Base-by-base conservation (phyloP, 441 rosid species). In the Gossypium lobatum region DNA sequence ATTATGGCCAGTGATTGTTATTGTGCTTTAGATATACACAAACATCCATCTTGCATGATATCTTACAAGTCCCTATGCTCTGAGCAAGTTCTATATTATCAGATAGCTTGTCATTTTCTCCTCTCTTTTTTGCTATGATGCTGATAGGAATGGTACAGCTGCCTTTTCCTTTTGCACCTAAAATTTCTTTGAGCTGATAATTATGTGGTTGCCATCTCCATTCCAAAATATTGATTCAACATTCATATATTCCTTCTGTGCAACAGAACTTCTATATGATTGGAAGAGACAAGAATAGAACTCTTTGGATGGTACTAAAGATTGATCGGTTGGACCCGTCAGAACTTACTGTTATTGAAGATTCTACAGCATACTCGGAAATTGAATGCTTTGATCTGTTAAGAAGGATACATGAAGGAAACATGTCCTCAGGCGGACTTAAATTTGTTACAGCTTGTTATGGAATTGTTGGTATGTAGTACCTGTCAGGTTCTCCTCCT, bases 221-320 rank as follows among this genome's bases (percentile, higher is more conserved):
- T 61, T 46, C 17, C 9, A 11, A 9, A 50, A 26, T 20, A 65
- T 55, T 74, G 28, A 74, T 65, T 16, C 46, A 57, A 55, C 21
- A 16, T 50, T 75, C 0, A 3, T 37, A 42, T 26, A 25, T 55
- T 62, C 72, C 25, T 48, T 25, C 7, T 70, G 28, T 80, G 78
- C 37, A 31, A 75, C 88, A 91, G 96, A 86, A 85, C 77, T 91
- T 88, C 70, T 91, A 91, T 67, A 83, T 91, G 89, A 80, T 86
- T 20, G 93, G 96, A 64, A 91, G 88, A 76, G 88, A 91, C 76
- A 87, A 91, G 75, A 83, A 74, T 69, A 75, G 84, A 81, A 80
- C 83, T 1, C 77, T 60, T 58, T 91, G 93, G 89, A 86, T 87
- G 78, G 80, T 91, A 60, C 64, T 91, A 52, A 91, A 91, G 88